Evolutionary conservation across 305 asterid genomes (phyloP).

Genomic region (Fraxinus xanthoxyloides): DNA sequence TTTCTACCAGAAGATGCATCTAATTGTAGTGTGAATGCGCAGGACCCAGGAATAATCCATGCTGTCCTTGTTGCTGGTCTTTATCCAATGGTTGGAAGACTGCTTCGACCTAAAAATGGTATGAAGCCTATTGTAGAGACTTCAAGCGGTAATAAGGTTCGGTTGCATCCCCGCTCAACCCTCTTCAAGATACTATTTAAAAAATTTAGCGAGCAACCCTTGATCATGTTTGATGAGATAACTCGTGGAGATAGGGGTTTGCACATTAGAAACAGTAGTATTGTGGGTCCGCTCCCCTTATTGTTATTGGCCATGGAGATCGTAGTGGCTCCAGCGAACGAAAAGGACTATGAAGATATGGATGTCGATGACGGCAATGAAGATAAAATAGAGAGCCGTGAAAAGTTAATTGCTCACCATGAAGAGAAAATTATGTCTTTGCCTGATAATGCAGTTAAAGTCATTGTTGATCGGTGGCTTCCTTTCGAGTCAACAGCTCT

Average conservation of each 20-base stretch:
- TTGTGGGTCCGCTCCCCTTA: constrained; percentile 73
- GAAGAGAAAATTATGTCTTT: constrained; percentile 65
- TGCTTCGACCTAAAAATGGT: constrained; percentile 50
- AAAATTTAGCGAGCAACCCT: constrained; percentile 35
- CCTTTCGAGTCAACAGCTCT: constrained; percentile 74
- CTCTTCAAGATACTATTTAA: constrained; percentile 43
- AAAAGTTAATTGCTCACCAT: constrained; percentile 24
- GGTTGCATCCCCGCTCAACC: constrained; percentile 71
- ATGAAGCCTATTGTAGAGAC: constrained; percentile 59
- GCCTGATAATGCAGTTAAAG: constrained; percentile 68
- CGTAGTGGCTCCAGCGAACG: constrained; percentile 64
- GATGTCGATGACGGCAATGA: constrained; percentile 39
- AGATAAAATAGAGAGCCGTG: constrained; percentile 29
- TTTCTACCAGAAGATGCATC: constrained; percentile 60
- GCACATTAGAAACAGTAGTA: constrained; percentile 59
- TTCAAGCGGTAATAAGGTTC: constrained; percentile 68
- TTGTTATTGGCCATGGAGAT: constrained; percentile 78
- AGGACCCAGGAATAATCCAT: constrained; percentile 75
- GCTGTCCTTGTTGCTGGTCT: constrained; percentile 78
- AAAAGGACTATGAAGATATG: constrained; percentile 33
- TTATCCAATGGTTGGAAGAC: constrained; percentile 89
- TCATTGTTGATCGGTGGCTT: constrained; percentile 80
- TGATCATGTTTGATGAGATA: constrained; percentile 77
- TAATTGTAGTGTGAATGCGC: constrained; percentile 61
- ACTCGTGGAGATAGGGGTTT: constrained; percentile 88